Conservation (phyloP, 2,329 filamentous ascomycete genomes). For the Sordariomycetes sp. region DNA sequence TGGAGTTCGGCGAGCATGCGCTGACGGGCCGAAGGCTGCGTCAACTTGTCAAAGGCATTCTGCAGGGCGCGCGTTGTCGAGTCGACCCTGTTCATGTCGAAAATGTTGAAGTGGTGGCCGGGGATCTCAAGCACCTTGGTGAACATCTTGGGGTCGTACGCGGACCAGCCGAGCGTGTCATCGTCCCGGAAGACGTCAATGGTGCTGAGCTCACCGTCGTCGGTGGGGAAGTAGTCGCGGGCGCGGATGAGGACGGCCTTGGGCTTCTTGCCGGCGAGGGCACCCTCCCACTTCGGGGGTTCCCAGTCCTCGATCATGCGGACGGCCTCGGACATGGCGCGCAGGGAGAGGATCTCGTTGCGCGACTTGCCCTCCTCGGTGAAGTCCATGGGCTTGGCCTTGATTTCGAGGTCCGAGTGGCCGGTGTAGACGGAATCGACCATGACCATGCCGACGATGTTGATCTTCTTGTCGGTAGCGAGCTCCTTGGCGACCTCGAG, state of each 20-base stretch:
- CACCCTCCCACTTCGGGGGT: conserved; percentile 26
- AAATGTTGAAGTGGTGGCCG: conserved; percentile 43
- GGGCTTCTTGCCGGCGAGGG: conserved; percentile 20
- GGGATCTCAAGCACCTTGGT: conserved; percentile 35
- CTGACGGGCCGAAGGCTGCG: conserved; percentile 1
- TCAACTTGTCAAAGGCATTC: conserved; percentile 1
- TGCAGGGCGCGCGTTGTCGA: conserved; percentile 1
- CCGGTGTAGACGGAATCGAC: conserved; percentile 38
- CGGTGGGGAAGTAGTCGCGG: conserved; percentile 25
- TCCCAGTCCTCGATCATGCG: conserved; percentile 30
- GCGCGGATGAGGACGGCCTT: conserved; percentile 36
- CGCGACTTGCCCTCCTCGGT: conserved; percentile 19
- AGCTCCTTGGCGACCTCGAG: conserved; percentile 40
- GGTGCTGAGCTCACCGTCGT: conserved; percentile 14
- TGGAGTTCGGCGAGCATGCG: conserved; percentile 3
- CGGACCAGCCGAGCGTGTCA: conserved; percentile 37
- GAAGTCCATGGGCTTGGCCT: conserved; percentile 5
- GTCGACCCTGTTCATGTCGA: conserved; percentile 20
- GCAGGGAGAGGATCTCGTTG: conserved; percentile 22
- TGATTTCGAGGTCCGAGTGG: neutral
- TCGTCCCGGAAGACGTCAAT: conserved; percentile 36
- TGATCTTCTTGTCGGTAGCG: conserved; percentile 22
- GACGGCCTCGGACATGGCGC: conserved; percentile 31
- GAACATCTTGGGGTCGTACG: conserved; percentile 34
- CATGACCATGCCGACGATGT: conserved; percentile 40